A percentile compares a stretch with the other conserved stretches of the same genome.
Conservation (phyloP, 192 early-diverging fungal species). For the Coemansia sp. region DNA sequence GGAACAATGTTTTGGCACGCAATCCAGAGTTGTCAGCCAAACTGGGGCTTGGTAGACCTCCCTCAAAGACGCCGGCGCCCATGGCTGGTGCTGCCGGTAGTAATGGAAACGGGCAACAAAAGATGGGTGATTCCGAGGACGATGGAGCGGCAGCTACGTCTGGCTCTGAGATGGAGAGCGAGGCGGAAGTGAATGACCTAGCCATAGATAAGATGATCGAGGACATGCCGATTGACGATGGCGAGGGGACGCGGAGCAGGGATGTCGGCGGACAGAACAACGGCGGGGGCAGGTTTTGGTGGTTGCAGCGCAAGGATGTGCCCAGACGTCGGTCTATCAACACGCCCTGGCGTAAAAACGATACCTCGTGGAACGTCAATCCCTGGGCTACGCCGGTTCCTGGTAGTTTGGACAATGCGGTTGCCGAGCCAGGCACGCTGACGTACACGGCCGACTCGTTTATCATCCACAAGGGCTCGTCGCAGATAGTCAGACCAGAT, state of each 20-base stretch:
- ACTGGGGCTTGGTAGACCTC: conserved; percentile 17
- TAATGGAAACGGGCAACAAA: background rate
- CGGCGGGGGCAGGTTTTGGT: conserved; percentile 31
- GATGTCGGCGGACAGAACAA: conserved; percentile 1
- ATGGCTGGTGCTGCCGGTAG: background rate
- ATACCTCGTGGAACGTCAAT: conserved; percentile 50
- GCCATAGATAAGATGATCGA: conserved; percentile 49
- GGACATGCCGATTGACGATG: conserved; percentile 26
- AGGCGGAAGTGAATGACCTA: conserved; percentile 52
- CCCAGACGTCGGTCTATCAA: conserved; percentile 46
- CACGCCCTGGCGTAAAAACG: conserved; percentile 48
- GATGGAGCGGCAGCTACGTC: conserved; percentile 22
- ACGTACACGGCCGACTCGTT: conserved; percentile 32
- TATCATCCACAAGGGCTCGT: conserved; percentile 15
- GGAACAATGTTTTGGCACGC: conserved; percentile 49
- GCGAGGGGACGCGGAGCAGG: conserved; percentile 1
- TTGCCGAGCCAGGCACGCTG: conserved; percentile 14
- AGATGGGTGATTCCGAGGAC: conserved; percentile 18
- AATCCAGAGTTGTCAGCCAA: conserved; percentile 42
- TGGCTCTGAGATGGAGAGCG: conserved; percentile 45
- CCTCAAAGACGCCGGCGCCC: background rate
- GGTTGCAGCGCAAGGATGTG: conserved; percentile 45
- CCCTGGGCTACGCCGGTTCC: conserved; percentile 21
- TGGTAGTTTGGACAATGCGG: background rate
- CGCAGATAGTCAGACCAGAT: conserved; percentile 10